phyloP scores from a whole-genome alignment of 768 basidiomycete genomes.

The Lentinula detonsa region DNA sequence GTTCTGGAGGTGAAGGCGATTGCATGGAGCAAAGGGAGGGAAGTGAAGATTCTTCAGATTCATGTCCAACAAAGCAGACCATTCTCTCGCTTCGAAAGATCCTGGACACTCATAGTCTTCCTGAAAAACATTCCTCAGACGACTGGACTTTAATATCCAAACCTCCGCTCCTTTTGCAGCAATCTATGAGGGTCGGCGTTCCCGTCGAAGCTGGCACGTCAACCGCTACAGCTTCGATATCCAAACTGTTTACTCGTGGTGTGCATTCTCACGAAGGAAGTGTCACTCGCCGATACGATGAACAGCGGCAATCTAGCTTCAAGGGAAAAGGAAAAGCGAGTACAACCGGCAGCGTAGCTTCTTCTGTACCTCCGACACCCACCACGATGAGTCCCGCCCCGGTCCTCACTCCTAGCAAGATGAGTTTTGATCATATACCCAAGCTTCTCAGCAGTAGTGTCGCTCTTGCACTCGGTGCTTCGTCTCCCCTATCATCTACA shows the following conservation, averaged over 20 bases:
- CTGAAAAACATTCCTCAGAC: conserved; percentile 7
- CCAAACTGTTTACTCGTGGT: conserved; percentile 65
- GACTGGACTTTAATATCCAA: conserved; percentile 2
- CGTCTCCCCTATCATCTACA: conserved; percentile 22
- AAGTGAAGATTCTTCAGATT: conserved; percentile 36
- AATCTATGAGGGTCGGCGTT: neutral
- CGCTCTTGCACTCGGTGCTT: conserved; percentile 13
- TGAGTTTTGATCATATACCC: conserved; percentile 7
- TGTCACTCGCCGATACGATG: conserved; percentile 7
- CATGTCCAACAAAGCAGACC: conserved; percentile 53
- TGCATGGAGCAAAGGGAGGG: conserved; percentile 29
- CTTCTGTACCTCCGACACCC: neutral
- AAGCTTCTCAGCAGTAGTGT: conserved; percentile 18
- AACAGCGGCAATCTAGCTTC: conserved; percentile 43
- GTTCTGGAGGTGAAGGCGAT: conserved; percentile 16
- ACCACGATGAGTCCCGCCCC: neutral
- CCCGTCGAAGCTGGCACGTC: conserved; percentile 52
- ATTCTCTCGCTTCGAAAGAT: conserved; percentile 66
- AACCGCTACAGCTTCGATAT: conserved; percentile 72
- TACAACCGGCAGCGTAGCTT: neutral
- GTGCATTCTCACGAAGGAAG: conserved; percentile 22
- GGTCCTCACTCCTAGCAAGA: neutral
- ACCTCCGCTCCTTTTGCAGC: neutral
- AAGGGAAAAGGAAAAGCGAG: conserved; percentile 3
- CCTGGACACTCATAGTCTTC: conserved; percentile 41